Evolutionary conservation across 177 flowering plant genomes (phyloP), one percentile per base, ranked within the genome.

Genomic region (Telopea speciosissima): DNA sequence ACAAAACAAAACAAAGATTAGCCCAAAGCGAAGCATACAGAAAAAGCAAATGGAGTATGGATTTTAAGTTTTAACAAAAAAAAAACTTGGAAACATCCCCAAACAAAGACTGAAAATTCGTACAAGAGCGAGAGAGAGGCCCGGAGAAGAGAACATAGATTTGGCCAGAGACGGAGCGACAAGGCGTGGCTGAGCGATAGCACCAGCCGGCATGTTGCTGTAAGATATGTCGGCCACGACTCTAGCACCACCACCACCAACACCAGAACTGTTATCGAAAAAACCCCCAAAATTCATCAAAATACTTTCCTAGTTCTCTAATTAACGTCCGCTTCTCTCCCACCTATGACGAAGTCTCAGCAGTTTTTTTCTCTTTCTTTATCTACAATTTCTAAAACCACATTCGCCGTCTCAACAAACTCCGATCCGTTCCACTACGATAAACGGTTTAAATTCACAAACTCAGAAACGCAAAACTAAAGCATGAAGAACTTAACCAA

Each of bases 81-180:
- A n/a, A n/a, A n/a, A n/a, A n/a, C n/a, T 5, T 31, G 2, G 5
- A 31, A 31, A 5, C 33, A 31, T 31, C n/a, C 33, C 33, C 5
- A 8, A 36, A 5, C 40, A 8, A 36, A 36, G 40, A 36, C 9
- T 36, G 6, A 36, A 6, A 5, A 36, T 31, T 6, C 66, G 12
- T 88, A 95, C 99, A 65, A 95, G 91, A 25, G 96, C 96, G 2
- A 95, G 97, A 70, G 99, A 95, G 77, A 95, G 93, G 66, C 97
- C 97, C 8, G 99, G 90, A 70, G 99, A 85, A 82, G 42, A 82
- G 85, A 91, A 91, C 85, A 89, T 87, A 79, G 90, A 78, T 74
- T 89, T 90, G 61, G 87, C 21, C 49, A 84, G 73, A 62, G 89
- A 68, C 1, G 84, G 83, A 76, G 89, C 24, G 62, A 81, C 67